phyloP scores from a whole-genome alignment of 805 yeast genomes.

The Yarrowia yakushimensis region DNA sequence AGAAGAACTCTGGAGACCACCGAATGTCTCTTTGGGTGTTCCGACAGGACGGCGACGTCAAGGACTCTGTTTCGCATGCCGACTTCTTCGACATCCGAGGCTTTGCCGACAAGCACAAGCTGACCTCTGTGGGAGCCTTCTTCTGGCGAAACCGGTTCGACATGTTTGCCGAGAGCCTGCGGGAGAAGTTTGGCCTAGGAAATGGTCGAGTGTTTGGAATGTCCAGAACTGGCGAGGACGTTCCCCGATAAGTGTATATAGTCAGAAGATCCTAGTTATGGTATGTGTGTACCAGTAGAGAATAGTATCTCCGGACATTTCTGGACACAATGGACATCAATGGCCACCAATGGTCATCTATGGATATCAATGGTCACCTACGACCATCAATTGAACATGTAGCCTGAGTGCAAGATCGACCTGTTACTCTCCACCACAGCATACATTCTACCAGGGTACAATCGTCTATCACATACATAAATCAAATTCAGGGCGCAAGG shows the following conservation, averaged over 20 bases:
- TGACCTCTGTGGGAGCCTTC: slow-evolving; percentile 87
- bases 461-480: not conserved
- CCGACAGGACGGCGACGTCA: slow-evolving; percentile 51
- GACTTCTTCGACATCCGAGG: slow-evolving; percentile 67
- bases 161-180: slow-evolving; percentile 60
- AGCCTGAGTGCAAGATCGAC: no score
- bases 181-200: slow-evolving; percentile 70
- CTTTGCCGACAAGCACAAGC: slow-evolving; percentile 53
- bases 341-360: no score
- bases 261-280: no score
- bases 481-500: not conserved
- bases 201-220: slow-evolving; percentile 60
- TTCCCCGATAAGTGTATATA: slow-evolving; percentile 25
- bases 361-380: no score
- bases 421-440: not conserved
- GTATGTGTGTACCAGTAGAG: no score
- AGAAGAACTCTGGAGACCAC: slow-evolving; percentile 78
- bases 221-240: slow-evolving; percentile 22
- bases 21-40: slow-evolving; percentile 88
- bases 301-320: no score
- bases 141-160: slow-evolving; percentile 87
- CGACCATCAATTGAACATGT: not conserved
- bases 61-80: slow-evolving; percentile 35
- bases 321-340: no score
- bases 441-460: not conserved